These are phyloP conservation scores for Lentinus tigrinus DNA, from an alignment of 768 basidiomycete genomes.

Conservation along the genomic window DNA sequence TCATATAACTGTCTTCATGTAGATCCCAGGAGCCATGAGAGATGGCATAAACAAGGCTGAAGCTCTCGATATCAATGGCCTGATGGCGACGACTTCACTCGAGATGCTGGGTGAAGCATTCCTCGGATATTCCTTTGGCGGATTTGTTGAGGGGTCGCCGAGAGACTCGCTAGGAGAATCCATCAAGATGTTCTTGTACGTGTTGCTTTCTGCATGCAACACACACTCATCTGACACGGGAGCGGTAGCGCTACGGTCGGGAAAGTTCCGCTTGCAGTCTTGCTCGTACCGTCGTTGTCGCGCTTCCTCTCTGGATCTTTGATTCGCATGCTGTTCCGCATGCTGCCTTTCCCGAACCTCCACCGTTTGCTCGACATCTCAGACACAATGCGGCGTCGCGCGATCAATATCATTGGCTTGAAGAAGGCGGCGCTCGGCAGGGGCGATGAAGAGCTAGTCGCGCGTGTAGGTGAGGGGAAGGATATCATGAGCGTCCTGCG, in stretches of 20 bases:
- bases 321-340: too few relatives aligned
- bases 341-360: too few relatives aligned
- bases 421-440: constrained; percentile 37
- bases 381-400: constrained; percentile 34
- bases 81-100: constrained; percentile 25
- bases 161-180: constrained; percentile 23
- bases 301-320: too few relatives aligned
- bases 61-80: constrained; percentile 11
- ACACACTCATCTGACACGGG: neutral
- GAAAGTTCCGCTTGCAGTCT: neutral
- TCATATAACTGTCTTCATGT: neutral
- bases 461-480: too few relatives aligned
- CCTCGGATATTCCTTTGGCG: constrained; percentile 27
- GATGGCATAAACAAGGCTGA: neutral
- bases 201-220: neutral
- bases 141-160: constrained; percentile 9
- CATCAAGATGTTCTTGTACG: constrained; percentile 23
- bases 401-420: constrained; percentile 32
- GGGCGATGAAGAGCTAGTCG: too few relatives aligned
- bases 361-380: constrained; percentile 25
- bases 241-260: neutral
- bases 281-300: neutral
- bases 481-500: too few relatives aligned
- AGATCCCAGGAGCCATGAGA: constrained; percentile 13
- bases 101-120: constrained; percentile 26